Evolutionary conservation across 192 early-diverging fungal species (phyloP).

Genomic region (Coemansia sp.): DNA sequence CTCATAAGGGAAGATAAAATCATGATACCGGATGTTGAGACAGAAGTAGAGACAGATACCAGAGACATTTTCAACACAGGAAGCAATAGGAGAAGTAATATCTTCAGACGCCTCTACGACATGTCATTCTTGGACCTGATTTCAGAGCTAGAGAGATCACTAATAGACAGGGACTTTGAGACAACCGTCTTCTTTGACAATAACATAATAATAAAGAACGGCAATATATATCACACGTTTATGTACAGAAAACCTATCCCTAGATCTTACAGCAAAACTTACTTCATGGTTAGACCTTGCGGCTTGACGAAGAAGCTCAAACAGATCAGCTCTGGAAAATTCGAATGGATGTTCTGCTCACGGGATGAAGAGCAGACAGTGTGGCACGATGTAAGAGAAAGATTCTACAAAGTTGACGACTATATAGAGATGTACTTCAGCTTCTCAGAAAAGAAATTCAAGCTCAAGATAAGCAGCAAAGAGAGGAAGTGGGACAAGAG

Average conservation of each 20-base stretch:
- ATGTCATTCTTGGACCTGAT: background rate
- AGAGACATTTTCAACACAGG: too few species aligned
- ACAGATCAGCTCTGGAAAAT: background rate
- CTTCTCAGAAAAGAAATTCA: conserved; percentile 8
- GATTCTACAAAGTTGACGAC: background rate
- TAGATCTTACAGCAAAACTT: conserved; percentile 5
- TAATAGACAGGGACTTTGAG: background rate
- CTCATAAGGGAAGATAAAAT: background rate
- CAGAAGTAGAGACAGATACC: background rate
- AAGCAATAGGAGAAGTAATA: too few species aligned
- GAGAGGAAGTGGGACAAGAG: conserved; percentile 3
- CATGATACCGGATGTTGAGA: background rate
- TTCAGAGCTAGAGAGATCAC: background rate
- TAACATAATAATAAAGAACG: background rate
- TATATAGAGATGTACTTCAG: conserved; percentile 3
- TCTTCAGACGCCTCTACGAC: background rate
- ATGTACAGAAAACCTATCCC: conserved; percentile 6
- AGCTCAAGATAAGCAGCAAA: background rate
- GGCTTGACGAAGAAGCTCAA: conserved; percentile 7
- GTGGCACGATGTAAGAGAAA: background rate
- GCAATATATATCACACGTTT: conserved; percentile 4
- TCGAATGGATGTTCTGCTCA: conserved; percentile 2
- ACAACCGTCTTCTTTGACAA: background rate
- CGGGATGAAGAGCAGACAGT: background rate
- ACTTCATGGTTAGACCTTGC: background rate